Conservation (phyloP, 1,284 basidiomycete genomes). For the Agaricales sp. region DNA sequence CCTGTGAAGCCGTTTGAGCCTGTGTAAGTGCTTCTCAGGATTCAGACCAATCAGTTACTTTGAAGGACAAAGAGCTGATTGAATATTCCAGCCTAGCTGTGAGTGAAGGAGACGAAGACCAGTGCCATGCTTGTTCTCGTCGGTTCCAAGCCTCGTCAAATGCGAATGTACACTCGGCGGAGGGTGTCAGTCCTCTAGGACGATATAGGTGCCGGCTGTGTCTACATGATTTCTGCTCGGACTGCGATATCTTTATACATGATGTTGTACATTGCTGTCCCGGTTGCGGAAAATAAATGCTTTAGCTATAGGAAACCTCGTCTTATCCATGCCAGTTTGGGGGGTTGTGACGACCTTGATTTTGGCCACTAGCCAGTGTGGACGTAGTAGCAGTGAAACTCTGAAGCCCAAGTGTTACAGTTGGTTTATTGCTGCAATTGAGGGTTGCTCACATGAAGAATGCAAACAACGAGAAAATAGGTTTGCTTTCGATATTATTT, state of each 20-base stretch:
- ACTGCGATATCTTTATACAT: conserved; percentile 70
- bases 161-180: conserved; percentile 25
- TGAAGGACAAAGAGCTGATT: conserved; percentile 6
- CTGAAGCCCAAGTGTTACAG: too few relatives aligned
- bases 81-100: conserved; percentile 24
- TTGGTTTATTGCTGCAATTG: too few relatives aligned
- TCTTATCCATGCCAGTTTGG: too few relatives aligned
- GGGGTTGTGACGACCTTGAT: too few relatives aligned
- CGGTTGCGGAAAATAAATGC: conserved; percentile 33
- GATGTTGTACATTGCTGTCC: conserved; percentile 70
- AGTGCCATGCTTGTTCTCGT: conserved; percentile 67
- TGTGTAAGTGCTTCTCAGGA: conserved; percentile 48
- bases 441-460: too few relatives aligned
- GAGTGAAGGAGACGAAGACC: conserved; percentile 23
- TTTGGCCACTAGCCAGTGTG: too few relatives aligned
- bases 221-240: conserved; percentile 48
- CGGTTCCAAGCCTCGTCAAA: conserved; percentile 38
- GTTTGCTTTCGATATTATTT: too few relatives aligned
- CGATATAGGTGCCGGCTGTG: conserved; percentile 66
- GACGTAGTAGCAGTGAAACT: too few relatives aligned
- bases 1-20: conserved; percentile 76
- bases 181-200: conserved; percentile 70
- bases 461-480: too few relatives aligned
- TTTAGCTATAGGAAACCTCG: too few relatives aligned
- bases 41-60: conserved; percentile 8